Conservation (phyloP, 305 asterid genomes). For the Coffea humblotiana region DNA sequence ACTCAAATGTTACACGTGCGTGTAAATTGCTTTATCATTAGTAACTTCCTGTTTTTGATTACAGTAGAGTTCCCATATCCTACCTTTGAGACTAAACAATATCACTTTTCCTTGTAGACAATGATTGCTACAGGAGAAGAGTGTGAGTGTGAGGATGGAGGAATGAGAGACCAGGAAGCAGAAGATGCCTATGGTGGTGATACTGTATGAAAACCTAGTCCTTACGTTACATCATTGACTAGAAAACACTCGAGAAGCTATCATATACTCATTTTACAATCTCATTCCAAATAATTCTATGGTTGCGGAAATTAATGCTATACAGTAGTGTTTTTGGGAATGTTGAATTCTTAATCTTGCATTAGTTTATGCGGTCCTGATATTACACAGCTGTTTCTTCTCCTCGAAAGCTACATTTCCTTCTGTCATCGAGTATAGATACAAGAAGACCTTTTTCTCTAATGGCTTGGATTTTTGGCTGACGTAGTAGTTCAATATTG, state of each 20-base stretch:
- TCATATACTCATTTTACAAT: background rate
- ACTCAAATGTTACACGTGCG: slow-evolving; percentile 45
- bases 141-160: slow-evolving; percentile 20
- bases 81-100: too few relatives aligned
- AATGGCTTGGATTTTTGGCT: background rate
- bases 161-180: background rate
- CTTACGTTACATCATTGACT: background rate
- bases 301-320: background rate
- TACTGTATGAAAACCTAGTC: slow-evolving; percentile 30
- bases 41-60: background rate
- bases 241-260: background rate
- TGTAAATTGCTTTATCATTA: background rate
- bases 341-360: background rate
- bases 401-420: background rate
- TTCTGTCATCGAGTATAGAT: background rate
- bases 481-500: background rate
- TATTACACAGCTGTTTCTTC: background rate
- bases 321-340: background rate
- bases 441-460: background rate
- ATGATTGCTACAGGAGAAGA: slow-evolving; percentile 41
- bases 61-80: background rate
- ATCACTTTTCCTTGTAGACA: slow-evolving; percentile 28
- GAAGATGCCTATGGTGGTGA: slow-evolving; percentile 21
- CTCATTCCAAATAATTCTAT: background rate
- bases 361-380: background rate